Evolutionary conservation across 495 filamentous ascomycete genomes (phyloP).

Genomic region (Daldinia grandis): DNA sequence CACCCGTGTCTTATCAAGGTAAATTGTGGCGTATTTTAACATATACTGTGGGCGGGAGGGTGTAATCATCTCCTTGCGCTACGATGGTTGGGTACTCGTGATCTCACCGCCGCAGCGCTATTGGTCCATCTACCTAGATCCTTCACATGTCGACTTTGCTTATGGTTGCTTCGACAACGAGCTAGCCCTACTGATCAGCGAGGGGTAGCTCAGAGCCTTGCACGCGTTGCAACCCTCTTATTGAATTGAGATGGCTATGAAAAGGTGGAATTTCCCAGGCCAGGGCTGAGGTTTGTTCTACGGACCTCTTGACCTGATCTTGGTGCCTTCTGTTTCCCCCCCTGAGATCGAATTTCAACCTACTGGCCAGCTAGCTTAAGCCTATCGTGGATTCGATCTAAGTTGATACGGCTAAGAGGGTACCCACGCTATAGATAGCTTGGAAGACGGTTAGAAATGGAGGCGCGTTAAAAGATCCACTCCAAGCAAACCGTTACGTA

Average conservation of each 20-base stretch:
- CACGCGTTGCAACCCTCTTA: slow-evolving; percentile 24
- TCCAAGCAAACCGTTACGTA: background rate
- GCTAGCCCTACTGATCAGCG: slow-evolving; percentile 36
- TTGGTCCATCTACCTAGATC: slow-evolving; percentile 31
- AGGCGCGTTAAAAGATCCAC: slow-evolving; percentile 18
- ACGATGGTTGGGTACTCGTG: slow-evolving; percentile 33
- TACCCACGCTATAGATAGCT: background rate
- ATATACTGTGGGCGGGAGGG: slow-evolving; percentile 12
- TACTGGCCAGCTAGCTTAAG: background rate
- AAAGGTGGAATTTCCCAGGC: slow-evolving; percentile 14
- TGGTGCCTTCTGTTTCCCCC: background rate
- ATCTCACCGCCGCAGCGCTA: slow-evolving; percentile 14
- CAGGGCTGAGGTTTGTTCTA: background rate
- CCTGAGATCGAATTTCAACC: slow-evolving; percentile 9
- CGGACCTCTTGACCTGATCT: slow-evolving; percentile 3
- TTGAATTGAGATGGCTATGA: slow-evolving; percentile 21
- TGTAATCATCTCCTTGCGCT: slow-evolving; percentile 30
- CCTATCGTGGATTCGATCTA: slow-evolving; percentile 2
- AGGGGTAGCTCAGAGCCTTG: slow-evolving; percentile 35
- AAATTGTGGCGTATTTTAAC: background rate
- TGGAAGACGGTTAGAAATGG: slow-evolving; percentile 19
- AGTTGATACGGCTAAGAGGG: slow-evolving; percentile 4
- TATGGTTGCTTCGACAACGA: slow-evolving; percentile 39
- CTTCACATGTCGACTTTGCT: slow-evolving; percentile 27
- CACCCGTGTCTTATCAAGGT: slow-evolving; percentile 12